Percentiles rank a stretch among this genome's conserved stretches.
These are phyloP conservation scores for Fusarium temperatum DNA, from an alignment of 2,329 filamentous ascomycete species.

Conservation along the genomic window DNA sequence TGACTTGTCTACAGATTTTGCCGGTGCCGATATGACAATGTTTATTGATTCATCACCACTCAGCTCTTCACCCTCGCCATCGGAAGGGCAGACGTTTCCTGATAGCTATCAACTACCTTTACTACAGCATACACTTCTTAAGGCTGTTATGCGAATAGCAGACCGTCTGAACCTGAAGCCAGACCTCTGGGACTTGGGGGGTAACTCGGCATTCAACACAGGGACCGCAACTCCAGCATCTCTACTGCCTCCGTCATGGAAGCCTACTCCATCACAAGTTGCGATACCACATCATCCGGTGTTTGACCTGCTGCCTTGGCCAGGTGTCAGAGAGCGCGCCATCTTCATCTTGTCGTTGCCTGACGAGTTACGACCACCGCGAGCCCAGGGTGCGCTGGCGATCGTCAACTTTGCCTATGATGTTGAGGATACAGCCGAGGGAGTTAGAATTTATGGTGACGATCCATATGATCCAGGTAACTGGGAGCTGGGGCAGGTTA, in stretches of 20 bases:
- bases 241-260: conserved; percentile 57
- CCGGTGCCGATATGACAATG: conserved; percentile 18
- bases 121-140: conserved; percentile 58
- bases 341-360: conserved; percentile 63
- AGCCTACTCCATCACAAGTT: conserved; percentile 60
- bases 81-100: conserved; percentile 44
- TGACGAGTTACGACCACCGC: conserved; percentile 55
- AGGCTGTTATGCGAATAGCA: conserved; percentile 58
- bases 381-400: conserved; percentile 56
- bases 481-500: conserved; percentile 68
- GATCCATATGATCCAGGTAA: conserved; percentile 58
- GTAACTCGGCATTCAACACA: conserved; percentile 57
- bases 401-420: conserved; percentile 64
- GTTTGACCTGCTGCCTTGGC: conserved; percentile 68
- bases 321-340: conserved; percentile 60
- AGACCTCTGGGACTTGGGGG: conserved; percentile 56
- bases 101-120: conserved; percentile 61
- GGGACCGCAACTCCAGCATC: conserved; percentile 43
- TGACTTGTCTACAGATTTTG: not conserved
- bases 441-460: conserved; percentile 58
- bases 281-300: conserved; percentile 64
- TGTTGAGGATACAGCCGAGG: conserved; percentile 63
- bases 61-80: conserved; percentile 25
- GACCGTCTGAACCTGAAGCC: conserved; percentile 54
- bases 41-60: conserved; percentile 37